Conservation (phyloP, 2,329 filamentous ascomycete species). For the Epichloe sylvatica region DNA sequence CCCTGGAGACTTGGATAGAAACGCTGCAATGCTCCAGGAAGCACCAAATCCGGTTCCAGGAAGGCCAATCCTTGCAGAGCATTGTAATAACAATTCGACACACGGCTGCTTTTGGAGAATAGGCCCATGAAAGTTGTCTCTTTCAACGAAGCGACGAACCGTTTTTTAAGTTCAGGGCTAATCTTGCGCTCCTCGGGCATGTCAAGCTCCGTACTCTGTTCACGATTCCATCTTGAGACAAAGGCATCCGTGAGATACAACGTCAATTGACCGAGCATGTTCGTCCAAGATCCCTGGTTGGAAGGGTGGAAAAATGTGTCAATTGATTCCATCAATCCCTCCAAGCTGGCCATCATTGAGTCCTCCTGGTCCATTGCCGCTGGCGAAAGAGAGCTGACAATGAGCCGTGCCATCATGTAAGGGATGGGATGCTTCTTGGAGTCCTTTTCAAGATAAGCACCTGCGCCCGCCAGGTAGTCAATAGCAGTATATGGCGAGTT, state of each 20-base stretch:
- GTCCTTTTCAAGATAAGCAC: conserved; percentile 79
- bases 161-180: conserved; percentile 66
- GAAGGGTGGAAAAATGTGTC: conserved; percentile 99
- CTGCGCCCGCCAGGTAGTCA: conserved; percentile 71
- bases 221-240: conserved; percentile 92
- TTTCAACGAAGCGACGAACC: conserved; percentile 77
- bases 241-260: conserved; percentile 93
- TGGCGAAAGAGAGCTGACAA: conserved; percentile 85
- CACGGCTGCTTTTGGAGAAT: conserved; percentile 85
- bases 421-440: conserved; percentile 83
- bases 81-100: conserved; percentile 82
- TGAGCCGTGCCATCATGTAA: conserved; percentile 85
- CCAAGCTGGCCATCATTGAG: conserved; percentile 71
- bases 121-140: conserved; percentile 98
- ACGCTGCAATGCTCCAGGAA: conserved; percentile 84
- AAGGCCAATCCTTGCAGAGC: conserved; percentile 81
- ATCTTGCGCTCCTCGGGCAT: conserved; percentile 67
- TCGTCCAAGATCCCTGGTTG: conserved; percentile 86
- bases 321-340: conserved; percentile 84
- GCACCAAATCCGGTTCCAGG: conserved; percentile 77
- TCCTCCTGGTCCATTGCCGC: conserved; percentile 60
- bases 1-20: conserved; percentile 97
- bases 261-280: conserved; percentile 74
- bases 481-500: conserved; percentile 82
- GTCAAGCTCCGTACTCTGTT: conserved; percentile 83